These are phyloP conservation scores for Auxenochlorella pyrenoidosa DNA, from an alignment of 139 green algal species.

Conservation along the genomic window DNA sequence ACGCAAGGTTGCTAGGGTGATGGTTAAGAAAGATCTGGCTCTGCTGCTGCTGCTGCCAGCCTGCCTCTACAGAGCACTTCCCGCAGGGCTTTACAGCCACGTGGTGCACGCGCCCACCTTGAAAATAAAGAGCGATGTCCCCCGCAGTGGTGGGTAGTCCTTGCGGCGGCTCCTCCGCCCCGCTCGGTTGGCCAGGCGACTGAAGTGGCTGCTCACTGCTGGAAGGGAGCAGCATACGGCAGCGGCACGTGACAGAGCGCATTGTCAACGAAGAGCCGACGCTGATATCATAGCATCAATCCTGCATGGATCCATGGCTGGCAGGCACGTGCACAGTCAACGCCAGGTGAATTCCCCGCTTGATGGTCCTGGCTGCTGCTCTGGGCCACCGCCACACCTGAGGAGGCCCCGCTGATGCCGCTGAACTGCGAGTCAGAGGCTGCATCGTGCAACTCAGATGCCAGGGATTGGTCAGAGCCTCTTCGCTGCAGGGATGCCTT, in stretches of 20 bases:
- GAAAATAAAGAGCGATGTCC: constrained; percentile 52
- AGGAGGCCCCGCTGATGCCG: constrained; percentile 19
- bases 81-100: no score
- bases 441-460: background rate
- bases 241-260: no score
- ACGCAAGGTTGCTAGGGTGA: no score
- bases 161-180: constrained; percentile 18
- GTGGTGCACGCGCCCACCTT: constrained; percentile 45
- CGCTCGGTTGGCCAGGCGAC: background rate
- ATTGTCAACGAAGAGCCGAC: no score
- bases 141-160: constrained; percentile 33
- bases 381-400: background rate
- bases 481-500: background rate
- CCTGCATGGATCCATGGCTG: no score
- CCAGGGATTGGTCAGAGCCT: background rate
- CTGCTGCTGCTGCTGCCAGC: no score
- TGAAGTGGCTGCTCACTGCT: constrained; percentile 29
- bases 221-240: background rate
- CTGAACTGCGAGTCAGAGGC: background rate
- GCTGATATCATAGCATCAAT: no score
- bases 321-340: no score
- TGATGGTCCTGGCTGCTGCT: no score
- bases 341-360: no score
- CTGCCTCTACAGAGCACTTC: no score
- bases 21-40: no score